Base-by-base conservation (phyloP, 2,329 filamentous ascomycete genomes). In the Neofusicoccum parvum region DNA sequence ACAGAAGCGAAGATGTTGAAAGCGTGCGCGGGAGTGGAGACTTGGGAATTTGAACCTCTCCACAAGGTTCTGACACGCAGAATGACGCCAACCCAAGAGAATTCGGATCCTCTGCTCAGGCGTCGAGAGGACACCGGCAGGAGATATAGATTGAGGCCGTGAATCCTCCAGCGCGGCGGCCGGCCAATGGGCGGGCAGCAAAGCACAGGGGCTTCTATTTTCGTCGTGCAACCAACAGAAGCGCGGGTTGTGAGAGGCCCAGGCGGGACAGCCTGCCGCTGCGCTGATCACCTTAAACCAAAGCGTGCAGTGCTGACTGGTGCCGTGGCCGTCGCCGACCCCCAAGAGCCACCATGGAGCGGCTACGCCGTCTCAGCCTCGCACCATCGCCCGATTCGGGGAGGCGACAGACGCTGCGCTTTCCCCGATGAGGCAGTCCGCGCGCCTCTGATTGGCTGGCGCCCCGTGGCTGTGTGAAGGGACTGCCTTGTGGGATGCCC, bases 381-480 rank as follows among this genome's bases (percentile, higher is more conserved):
- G 20, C 51, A 17, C 37, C 41, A 41, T 5, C 36, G 17, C n/a
- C 43, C 17, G 12, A 23, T 48, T 48, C n/a, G 27, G 43, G 56
- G 3, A 60, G 27, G 4, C 5, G n/a, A 20, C 7, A 3, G 27
- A 20, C 3, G 14, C 5, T 3, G 39, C 41, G 39, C 41, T 37
- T 37, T 60, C 23, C 56, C 56, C 11, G 10, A 60, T 37, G 10
- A 48, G n/a, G 56, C 11, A 46, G 15, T 23, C 5, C 12, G 15
- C 17, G 39, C 17, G 32, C 5, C 27, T 23, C 5, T 46, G 43
- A 46, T 60, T 60, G 56, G 56, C 43, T 9, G 39, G n/a, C 12
- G n/a, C n/a, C 10, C 43, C 41, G 56, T 48, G 56, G 56, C 56
- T 60, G 56, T 37, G 56, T 20, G 43, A 14, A 48, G 20, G 15